Conservation (phyloP, 2,329 filamentous ascomycete genomes). For the Nigrograna mackinnonii region DNA sequence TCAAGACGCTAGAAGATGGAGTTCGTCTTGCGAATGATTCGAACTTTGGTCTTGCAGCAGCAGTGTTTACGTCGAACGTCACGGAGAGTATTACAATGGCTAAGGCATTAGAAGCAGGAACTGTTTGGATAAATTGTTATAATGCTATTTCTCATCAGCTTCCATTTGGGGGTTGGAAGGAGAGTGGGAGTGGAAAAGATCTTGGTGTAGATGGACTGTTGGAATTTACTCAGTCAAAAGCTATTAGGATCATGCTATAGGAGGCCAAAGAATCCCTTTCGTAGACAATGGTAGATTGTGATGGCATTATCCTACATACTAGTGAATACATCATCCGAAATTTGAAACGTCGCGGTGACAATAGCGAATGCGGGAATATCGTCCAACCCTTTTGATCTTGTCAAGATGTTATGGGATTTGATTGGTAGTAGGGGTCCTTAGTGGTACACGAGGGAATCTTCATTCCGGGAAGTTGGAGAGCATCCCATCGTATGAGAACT, state of each 20-base stretch:
- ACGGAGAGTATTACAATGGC: constrained; percentile 16
- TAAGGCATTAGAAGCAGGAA: constrained; percentile 43
- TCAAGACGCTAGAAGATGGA: constrained; percentile 69
- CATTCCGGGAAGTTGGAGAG: background rate
- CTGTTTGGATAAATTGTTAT: constrained; percentile 5
- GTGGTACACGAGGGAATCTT: no score
- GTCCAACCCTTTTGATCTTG: no score
- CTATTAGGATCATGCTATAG: no score
- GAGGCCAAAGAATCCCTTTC: no score
- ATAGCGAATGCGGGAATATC: no score
- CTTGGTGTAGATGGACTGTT: background rate
- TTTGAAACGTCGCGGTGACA: no score
- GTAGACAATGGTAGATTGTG: no score
- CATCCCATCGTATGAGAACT: background rate
- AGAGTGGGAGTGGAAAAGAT: background rate
- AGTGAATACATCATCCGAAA: no score
- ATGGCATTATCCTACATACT: no score
- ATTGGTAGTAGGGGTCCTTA: no score
- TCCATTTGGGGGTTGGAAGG: background rate
- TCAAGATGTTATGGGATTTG: no score
- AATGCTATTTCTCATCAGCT: background rate
- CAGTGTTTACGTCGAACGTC: constrained; percentile 23
- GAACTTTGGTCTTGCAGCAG: constrained; percentile 57
- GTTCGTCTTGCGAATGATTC: constrained; percentile 76
- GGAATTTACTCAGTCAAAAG: background rate